Percentiles rank a stretch among this genome's conserved stretches.
Conservation (phyloP, 2,329 filamentous ascomycete genomes). For the Ophiostoma quercus region DNA sequence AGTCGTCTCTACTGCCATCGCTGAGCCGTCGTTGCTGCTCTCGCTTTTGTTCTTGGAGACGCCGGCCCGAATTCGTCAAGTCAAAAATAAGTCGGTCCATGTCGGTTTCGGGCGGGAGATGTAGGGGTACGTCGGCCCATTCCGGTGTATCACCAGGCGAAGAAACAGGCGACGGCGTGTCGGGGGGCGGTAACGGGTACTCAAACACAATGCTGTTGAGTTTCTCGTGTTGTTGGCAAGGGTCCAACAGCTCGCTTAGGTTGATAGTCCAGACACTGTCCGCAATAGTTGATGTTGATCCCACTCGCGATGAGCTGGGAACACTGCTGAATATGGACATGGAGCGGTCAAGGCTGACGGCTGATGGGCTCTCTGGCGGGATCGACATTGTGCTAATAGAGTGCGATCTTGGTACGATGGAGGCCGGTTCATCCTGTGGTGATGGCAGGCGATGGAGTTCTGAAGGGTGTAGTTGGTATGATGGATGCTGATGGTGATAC, state of each 20-base stretch:
- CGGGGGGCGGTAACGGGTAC: conserved; percentile 15
- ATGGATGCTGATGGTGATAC: neutral
- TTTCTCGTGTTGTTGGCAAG: conserved; percentile 23
- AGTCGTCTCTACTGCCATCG: neutral
- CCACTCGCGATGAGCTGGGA: neutral
- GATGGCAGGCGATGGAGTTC: conserved; percentile 10
- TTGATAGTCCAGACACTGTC: conserved; percentile 17
- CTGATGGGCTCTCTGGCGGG: neutral
- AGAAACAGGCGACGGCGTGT: neutral
- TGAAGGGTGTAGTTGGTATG: neutral
- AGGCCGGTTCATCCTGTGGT: conserved; percentile 6
- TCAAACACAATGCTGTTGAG: conserved; percentile 16
- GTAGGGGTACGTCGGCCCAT: conserved; percentile 21
- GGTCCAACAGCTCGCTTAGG: conserved; percentile 18
- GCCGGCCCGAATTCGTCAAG: conserved; percentile 19
- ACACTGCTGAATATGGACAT: conserved; percentile 1
- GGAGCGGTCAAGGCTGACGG: neutral
- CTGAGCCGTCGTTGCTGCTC: neutral
- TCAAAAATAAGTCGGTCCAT: conserved; percentile 20
- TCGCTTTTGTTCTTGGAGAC: neutral
- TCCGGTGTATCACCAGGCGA: neutral
- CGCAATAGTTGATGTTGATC: neutral
- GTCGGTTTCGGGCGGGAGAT: conserved; percentile 19
- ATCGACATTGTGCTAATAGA: conserved; percentile 7
- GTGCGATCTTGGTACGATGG: neutral